A percentile compares a stretch with the other conserved stretches of the same genome.
Conservation (phyloP, 345 rosid genomes). For the Acer negundo region DNA sequence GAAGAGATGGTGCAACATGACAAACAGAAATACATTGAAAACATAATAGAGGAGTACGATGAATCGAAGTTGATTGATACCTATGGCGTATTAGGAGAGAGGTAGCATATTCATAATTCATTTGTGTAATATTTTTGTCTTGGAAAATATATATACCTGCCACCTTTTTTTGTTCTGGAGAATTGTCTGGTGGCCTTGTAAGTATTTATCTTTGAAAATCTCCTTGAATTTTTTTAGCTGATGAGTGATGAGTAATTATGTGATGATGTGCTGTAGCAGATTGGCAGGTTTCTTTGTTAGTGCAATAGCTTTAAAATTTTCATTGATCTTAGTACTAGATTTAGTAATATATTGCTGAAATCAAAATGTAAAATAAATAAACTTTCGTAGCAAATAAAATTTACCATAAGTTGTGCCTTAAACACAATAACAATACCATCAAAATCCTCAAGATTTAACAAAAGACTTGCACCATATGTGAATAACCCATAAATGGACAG, state of each 20-base stretch:
- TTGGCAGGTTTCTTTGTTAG: background rate
- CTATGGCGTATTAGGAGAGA: conserved; percentile 7
- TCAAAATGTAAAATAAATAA: no score
- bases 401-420: no score
- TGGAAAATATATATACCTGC: background rate
- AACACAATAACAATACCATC: no score
- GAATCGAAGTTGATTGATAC: conserved; percentile 25
- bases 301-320: no score
- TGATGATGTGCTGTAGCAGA: background rate
- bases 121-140: background rate
- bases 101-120: background rate
- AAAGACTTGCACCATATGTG: no score
- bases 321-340: background rate
- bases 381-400: no score
- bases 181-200: background rate
- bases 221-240: background rate
- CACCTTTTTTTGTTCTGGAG: background rate
- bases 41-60: conserved; percentile 35
- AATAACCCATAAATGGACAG: no score
- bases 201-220: background rate
- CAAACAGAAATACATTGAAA: conserved; percentile 25
- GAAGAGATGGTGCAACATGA: conserved; percentile 31
- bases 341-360: no score
- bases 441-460: no score
- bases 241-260: background rate